These are phyloP conservation scores for Fusarium subtropicale DNA, from an alignment of 2,329 filamentous ascomycete genomes.

Conservation along the genomic window DNA sequence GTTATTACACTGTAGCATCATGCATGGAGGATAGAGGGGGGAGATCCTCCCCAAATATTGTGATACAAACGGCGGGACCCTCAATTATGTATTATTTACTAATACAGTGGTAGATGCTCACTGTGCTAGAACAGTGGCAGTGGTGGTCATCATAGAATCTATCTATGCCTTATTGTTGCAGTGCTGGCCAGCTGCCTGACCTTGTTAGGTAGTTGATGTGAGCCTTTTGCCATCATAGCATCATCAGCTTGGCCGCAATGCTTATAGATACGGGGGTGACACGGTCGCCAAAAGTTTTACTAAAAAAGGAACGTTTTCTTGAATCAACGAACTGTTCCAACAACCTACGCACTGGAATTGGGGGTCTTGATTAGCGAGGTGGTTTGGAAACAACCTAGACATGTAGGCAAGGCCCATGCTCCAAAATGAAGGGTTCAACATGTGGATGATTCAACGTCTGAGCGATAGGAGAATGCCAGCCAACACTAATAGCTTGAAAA, in stretches of 20 bases:
- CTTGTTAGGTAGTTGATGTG: background rate
- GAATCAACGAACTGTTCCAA: slow-evolving; percentile 1
- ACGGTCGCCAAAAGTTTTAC: slow-evolving; percentile 18
- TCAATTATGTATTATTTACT: slow-evolving; percentile 1
- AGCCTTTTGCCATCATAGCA: slow-evolving; percentile 21
- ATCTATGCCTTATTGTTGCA: slow-evolving; percentile 12
- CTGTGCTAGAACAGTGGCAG: background rate
- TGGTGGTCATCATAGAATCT: background rate
- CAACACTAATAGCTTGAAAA: background rate
- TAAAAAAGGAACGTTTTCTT: slow-evolving; percentile 1
- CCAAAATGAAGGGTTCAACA: slow-evolving; percentile 30
- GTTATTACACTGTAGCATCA: slow-evolving; percentile 30
- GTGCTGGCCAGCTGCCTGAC: slow-evolving; percentile 24
- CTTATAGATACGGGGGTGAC: slow-evolving; percentile 11
- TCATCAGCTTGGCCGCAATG: background rate
- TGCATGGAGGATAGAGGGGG: slow-evolving; percentile 21
- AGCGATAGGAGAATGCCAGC: background rate
- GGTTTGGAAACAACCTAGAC: slow-evolving; percentile 26
- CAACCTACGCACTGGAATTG: slow-evolving; percentile 6
- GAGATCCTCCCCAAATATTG: slow-evolving; percentile 13
- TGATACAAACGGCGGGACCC: slow-evolving; percentile 16
- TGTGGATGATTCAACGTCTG: slow-evolving; percentile 10
- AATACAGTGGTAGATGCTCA: background rate
- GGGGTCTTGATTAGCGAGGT: slow-evolving; percentile 24
- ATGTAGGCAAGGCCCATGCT: slow-evolving; percentile 16